A percentile compares a stretch with the other conserved stretches of the same genome.
Conservation (phyloP, 1,284 basidiomycete genomes). For the Sparassis latifolia region DNA sequence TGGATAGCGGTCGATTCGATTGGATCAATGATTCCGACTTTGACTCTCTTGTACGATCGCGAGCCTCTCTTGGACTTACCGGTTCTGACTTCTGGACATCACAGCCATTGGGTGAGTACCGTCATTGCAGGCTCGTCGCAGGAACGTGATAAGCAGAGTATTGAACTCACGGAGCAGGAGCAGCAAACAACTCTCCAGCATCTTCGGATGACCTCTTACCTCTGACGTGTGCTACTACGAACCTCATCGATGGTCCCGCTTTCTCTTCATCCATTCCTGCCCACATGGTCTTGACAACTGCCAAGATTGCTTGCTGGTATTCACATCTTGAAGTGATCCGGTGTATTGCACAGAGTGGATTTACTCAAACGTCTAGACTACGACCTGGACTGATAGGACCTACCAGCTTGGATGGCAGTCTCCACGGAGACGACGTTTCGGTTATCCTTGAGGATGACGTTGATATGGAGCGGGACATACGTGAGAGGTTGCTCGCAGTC, state of each 20-base stretch:
- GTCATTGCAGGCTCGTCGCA: too few relatives aligned
- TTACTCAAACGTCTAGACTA: conserved; percentile 13
- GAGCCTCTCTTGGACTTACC: conserved; percentile 20
- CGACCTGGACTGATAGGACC: conserved; percentile 2
- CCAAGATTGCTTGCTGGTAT: conserved; percentile 68
- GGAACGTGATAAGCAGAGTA: too few relatives aligned
- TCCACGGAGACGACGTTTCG: conserved; percentile 22
- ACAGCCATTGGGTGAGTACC: too few relatives aligned
- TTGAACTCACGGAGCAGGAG: neutral
- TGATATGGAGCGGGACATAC: conserved; percentile 68
- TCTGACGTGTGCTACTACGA: conserved; percentile 44
- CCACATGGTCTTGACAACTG: conserved; percentile 45
- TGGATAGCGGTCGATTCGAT: conserved; percentile 19
- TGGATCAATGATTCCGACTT: conserved; percentile 36
- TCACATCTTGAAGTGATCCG: conserved; percentile 60
- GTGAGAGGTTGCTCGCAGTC: conserved; percentile 38
- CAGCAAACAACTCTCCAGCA: neutral
- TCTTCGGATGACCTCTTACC: conserved; percentile 12
- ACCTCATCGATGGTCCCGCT: conserved; percentile 33
- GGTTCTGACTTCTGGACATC: conserved; percentile 29
- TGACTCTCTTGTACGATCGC: conserved; percentile 25
- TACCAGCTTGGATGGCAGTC: neutral
- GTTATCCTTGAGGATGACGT: conserved; percentile 77
- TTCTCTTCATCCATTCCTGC: conserved; percentile 34
- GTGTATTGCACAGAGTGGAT: conserved; percentile 28